Evolutionary conservation across 225 moss, liverwort and hornwort genomes (phyloP).

Genomic region (Pleurozium schreberi): DNA sequence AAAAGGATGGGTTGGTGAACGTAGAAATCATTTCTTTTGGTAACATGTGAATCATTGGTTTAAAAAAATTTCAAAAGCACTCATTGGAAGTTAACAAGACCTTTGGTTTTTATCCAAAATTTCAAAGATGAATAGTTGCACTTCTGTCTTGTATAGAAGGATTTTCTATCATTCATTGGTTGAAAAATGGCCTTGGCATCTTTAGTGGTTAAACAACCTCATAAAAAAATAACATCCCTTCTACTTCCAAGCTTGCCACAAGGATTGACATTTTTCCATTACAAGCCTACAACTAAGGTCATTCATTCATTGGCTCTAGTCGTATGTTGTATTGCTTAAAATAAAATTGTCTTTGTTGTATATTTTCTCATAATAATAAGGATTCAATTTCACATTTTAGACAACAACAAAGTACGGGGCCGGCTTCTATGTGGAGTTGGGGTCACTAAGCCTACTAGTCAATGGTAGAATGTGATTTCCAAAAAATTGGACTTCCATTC

Average conservation of each 20-base stretch:
- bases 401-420: background rate
- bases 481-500: background rate
- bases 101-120: too few relatives aligned
- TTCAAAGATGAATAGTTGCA: too few relatives aligned
- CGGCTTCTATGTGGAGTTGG: rapidly evolving
- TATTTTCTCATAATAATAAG: background rate
- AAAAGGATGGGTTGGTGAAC: too few relatives aligned
- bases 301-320: background rate
- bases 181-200: too few relatives aligned
- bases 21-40: too few relatives aligned
- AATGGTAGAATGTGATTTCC: background rate
- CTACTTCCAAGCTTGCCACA: background rate
- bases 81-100: too few relatives aligned
- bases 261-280: background rate
- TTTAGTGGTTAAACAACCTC: too few relatives aligned
- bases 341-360: too few relatives aligned
- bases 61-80: too few relatives aligned
- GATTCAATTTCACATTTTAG: rapidly evolving
- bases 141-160: too few relatives aligned
- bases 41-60: too few relatives aligned
- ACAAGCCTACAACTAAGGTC: background rate
- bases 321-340: background rate
- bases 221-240: background rate
- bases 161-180: too few relatives aligned
- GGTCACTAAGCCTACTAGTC: rapidly evolving